Evolutionary conservation across 2,329 filamentous ascomycete species (phyloP).

Genomic region (Diaporthe amygdali): DNA sequence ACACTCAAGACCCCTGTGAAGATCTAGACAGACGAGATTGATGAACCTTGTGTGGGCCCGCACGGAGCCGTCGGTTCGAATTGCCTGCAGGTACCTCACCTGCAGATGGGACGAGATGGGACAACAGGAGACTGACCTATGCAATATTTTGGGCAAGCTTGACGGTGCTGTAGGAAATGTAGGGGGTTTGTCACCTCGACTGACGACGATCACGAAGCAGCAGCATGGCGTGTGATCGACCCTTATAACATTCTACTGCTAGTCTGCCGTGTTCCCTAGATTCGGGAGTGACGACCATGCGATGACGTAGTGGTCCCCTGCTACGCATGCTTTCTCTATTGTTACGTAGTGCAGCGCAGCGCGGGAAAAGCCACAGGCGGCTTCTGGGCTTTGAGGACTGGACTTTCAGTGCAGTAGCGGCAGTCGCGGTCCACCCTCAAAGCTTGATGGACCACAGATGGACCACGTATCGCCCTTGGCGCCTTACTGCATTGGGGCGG

Average conservation of each 20-base stretch:
- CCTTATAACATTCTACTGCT: background rate
- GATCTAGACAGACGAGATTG: constrained; percentile 16
- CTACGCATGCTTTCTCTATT: background rate
- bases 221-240: background rate
- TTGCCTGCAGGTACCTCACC: background rate
- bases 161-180: background rate
- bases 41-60: constrained; percentile 14
- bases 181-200: background rate
- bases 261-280: background rate
- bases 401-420: background rate
- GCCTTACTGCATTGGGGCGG: background rate
- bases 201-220: too few species aligned
- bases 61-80: constrained; percentile 5
- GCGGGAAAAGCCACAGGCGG: constrained; percentile 3
- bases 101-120: background rate
- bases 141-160: background rate
- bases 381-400: background rate
- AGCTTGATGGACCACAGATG: background rate
- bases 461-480: background rate
- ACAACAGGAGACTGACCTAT: background rate
- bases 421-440: background rate
- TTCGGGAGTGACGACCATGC: background rate
- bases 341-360: background rate
- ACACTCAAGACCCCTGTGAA: constrained; percentile 12
- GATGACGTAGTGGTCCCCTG: constrained; percentile 13